phyloP scores from a whole-genome alignment of 441 rosid genomes.

The Aquilaria agallochum region DNA sequence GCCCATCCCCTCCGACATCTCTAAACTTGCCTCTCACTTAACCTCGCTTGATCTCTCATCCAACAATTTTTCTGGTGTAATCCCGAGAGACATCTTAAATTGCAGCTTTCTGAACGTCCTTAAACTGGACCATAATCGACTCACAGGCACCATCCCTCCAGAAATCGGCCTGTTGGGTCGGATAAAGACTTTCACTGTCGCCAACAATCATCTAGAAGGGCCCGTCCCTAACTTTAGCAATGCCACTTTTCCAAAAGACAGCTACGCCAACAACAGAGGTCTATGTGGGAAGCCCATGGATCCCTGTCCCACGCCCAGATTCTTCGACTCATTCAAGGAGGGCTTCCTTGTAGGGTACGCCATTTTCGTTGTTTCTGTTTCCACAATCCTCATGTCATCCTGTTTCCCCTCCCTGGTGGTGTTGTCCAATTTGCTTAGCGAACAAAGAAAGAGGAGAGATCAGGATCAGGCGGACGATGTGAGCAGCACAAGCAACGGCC shows the following conservation, averaged over 20 bases:
- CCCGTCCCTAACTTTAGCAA: conserved; percentile 21
- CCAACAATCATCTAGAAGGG: conserved; percentile 34
- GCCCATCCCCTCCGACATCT: conserved; percentile 26
- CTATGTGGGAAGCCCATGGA: conserved; percentile 26
- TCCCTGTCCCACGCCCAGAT: conserved; percentile 7
- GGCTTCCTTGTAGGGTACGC: conserved; percentile 20
- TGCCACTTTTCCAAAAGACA: not conserved
- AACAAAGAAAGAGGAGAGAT: not conserved
- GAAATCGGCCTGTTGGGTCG: conserved; percentile 12
- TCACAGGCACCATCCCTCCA: conserved; percentile 31
- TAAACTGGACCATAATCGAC: conserved; percentile 25
- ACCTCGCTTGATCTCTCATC: conserved; percentile 25
- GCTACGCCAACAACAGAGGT: conserved; percentile 16
- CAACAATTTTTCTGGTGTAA: conserved; percentile 29
- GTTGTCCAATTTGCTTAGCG: not conserved
- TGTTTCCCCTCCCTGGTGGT: not conserved
- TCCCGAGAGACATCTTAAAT: conserved; percentile 17
- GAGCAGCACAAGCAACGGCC: not conserved
- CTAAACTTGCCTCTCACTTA: not conserved
- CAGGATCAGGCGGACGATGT: too few relatives aligned
- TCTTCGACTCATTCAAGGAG: conserved; percentile 4
- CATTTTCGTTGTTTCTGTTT: too few relatives aligned
- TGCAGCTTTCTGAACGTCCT: conserved; percentile 19
- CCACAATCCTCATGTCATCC: too few relatives aligned
- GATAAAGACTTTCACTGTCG: conserved; percentile 26